A percentile compares a stretch with the other conserved stretches of the same genome.
Conservation (phyloP, 441 rosid genomes). For the Populus hybrid region DNA sequence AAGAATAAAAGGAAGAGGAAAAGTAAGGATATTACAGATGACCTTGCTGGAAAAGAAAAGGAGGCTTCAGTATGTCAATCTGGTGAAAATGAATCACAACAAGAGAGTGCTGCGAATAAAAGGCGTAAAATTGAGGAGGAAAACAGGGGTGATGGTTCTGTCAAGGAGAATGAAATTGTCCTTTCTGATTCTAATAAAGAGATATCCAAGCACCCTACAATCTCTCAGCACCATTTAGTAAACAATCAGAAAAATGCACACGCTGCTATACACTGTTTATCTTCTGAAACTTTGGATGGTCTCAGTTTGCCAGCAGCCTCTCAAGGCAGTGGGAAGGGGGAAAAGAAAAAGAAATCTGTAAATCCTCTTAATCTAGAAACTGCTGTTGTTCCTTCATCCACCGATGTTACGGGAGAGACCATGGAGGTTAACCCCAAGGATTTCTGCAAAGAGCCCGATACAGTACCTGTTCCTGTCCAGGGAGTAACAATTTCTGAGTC, state of each 20-base stretch:
- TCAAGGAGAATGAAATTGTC: conserved; percentile 8
- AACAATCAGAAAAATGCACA: conserved; percentile 14
- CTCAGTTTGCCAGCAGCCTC: conserved; percentile 1
- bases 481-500: conserved; percentile 18
- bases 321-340: conserved; percentile 26
- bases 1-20: conserved; percentile 21
- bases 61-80: conserved; percentile 7
- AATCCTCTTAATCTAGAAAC: conserved; percentile 19
- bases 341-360: conserved; percentile 21
- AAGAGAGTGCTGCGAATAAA: conserved; percentile 27
- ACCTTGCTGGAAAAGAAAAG: conserved; percentile 23
- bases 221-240: conserved; percentile 18
- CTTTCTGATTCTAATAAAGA: conserved; percentile 15
- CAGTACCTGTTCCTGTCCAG: conserved; percentile 7
- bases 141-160: conserved; percentile 16
- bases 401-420: conserved; percentile 6
- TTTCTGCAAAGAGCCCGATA: conserved; percentile 23
- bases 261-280: conserved; percentile 13
- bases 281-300: conserved; percentile 13
- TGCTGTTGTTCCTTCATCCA: conserved; percentile 17
- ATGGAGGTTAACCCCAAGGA: conserved; percentile 9
- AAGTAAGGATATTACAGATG: conserved; percentile 2
- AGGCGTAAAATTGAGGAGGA: conserved; percentile 16
- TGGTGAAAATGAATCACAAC: conserved; percentile 20
- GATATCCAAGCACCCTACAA: conserved; percentile 10